Evolutionary conservation across 1,284 basidiomycete genomes (phyloP), one percentile per base, ranked within the genome.

Genomic region (Ceratobasidium sp.): DNA sequence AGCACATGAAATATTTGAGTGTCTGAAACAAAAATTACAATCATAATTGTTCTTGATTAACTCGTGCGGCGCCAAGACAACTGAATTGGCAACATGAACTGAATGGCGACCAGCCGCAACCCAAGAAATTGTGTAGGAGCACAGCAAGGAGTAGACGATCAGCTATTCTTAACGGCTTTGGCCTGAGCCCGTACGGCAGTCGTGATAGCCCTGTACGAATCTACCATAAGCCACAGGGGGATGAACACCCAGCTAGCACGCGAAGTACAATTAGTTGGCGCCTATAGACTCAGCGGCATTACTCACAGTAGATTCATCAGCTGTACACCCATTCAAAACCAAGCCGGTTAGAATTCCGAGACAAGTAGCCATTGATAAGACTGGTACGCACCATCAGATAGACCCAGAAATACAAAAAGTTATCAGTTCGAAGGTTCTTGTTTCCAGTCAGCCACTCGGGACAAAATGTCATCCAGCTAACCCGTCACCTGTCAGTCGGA

Each of bases 361-460:
- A 32, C 21, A 1, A 32, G n/a, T n/a, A n/a, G n/a, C n/a, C n/a
- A n/a, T n/a, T n/a, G n/a, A n/a, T n/a, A n/a, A n/a, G n/a, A n/a
- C n/a, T n/a, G n/a, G n/a, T 1, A 82, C 83, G 71, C 73, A 85
- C 84, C 57, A 84, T 74, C 50, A 85, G 82, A 76, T 85, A 85
- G 1, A 84, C 83, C 82, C 83, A 86, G 70, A 84, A 79, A 75
- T 83, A 83, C 38, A 85, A 81, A 54, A 84, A 81, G 77, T 93
- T 91, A 0, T 88, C 89, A 0, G 88, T 91, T 77, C 91, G 85
- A 72, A 94, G 81, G 77, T 85, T 90, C 0, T 88, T 87, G 76
- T 87, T 91, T 41, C 91, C 92, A 0, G 87, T 89, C 72, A 94
- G 82, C 93, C 93, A 94, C 80, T 94, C 91, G 0, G 92, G 92